Conservation (phyloP, 495 filamentous ascomycete species). For the Tuber melanosporum region DNA sequence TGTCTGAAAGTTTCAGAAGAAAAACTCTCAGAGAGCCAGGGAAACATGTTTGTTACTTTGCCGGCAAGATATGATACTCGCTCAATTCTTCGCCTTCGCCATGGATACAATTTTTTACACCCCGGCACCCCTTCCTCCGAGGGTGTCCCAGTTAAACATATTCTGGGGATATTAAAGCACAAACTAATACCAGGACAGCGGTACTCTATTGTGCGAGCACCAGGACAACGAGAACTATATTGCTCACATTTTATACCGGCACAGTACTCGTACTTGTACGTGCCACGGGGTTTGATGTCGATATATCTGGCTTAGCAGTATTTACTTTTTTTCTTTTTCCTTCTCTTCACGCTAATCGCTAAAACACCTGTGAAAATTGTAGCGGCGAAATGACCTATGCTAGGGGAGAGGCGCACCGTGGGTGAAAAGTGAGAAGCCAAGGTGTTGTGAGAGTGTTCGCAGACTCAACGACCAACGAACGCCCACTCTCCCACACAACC, state of each 20-base stretch:
- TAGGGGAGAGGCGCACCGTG: too few species aligned
- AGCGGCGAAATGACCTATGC: neutral
- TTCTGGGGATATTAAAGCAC: neutral
- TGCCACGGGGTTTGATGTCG: neutral
- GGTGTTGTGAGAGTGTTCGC: too few species aligned
- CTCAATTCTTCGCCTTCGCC: neutral
- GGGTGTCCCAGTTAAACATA: neutral
- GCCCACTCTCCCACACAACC: too few species aligned
- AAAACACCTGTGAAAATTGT: neutral
- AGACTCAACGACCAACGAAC: too few species aligned
- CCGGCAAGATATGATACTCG: neutral
- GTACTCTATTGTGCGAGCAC: neutral
- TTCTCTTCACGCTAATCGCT: neutral
- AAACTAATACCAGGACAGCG: neutral
- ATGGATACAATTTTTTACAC: neutral
- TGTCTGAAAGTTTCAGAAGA: neutral
- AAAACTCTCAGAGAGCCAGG: neutral
- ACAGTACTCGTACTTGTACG: neutral
- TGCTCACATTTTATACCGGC: neutral
- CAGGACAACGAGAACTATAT: neutral
- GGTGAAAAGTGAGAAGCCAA: too few species aligned
- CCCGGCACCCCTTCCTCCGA: neutral
- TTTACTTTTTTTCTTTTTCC: neutral
- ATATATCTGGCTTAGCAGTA: neutral
- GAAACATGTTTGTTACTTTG: neutral